A percentile compares a stretch with the other conserved stretches of the same genome.
Evolutionary conservation across 768 basidiomycete genomes (phyloP).

Genomic region (Mycena crocata): DNA sequence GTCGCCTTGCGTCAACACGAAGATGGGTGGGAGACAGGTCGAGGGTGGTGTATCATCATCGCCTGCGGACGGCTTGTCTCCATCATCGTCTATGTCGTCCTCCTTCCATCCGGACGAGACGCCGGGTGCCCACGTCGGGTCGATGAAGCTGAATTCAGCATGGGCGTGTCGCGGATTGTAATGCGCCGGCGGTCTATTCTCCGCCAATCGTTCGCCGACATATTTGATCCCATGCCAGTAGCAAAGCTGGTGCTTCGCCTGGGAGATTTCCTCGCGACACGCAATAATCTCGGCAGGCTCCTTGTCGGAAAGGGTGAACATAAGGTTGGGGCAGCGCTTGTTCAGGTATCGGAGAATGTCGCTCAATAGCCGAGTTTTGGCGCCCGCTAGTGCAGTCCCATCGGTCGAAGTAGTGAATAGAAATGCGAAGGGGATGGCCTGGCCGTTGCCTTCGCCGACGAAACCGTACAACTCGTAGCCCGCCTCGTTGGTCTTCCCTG

Average conservation of each 20-base stretch:
- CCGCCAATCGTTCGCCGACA: constrained; percentile 36
- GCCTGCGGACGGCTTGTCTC: neutral
- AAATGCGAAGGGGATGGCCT: neutral
- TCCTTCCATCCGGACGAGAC: constrained; percentile 27
- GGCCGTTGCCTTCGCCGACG: constrained; percentile 4
- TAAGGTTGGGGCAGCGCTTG: neutral
- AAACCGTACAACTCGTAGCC: neutral
- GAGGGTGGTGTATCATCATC: neutral
- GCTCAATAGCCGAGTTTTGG: neutral
- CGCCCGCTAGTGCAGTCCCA: neutral
- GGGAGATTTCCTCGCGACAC: constrained; percentile 28
- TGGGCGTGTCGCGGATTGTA: constrained; percentile 34
- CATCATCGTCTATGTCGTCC: neutral
- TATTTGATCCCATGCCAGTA: constrained; percentile 46
- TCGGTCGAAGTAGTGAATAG: neutral
- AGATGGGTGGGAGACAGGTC: constrained; percentile 30
- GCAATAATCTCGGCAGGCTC: constrained; percentile 44
- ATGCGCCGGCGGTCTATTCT: constrained; percentile 34
- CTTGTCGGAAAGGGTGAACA: constrained; percentile 37
- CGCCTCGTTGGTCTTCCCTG: neutral
- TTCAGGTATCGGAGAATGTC: neutral
- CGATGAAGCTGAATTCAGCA: constrained; percentile 33
- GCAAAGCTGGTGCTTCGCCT: constrained; percentile 46
- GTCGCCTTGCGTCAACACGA: constrained; percentile 26
- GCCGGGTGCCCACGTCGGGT: constrained; percentile 39